Evolutionary conservation across 1,284 basidiomycete genomes (phyloP), one percentile per base, ranked within the genome.

Genomic region (Peniophora sp.): DNA sequence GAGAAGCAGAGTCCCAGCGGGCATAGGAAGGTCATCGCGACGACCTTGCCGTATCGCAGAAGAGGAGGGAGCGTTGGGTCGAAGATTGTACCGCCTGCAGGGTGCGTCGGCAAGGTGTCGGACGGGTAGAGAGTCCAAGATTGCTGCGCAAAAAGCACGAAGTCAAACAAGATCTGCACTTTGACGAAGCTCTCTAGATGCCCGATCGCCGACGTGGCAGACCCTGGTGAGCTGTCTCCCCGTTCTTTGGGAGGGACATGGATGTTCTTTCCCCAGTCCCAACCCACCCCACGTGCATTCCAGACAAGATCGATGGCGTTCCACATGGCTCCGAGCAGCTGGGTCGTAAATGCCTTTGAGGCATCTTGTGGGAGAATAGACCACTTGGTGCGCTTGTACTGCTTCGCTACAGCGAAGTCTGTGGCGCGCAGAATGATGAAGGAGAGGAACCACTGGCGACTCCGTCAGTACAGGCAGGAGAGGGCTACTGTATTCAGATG

Each of bases 1-100:
- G 48, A 9, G 25, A 36, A 23, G n/a, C 48, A 50, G 11, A 49
- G 27, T n/a, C 34, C 49, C 38, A 53, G 17, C 23, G 27, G 27
- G 19, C 45, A 49, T 22, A 52, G 19, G 19, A 50, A 19, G 6
- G 49, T 45, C 5, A 38, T 49, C 2, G 47, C 6, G 3, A 22
- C 46, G 2, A 32, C 51, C 17, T 34, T 16, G 19, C 14, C 44
- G 22, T 8, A 16, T 41, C 35, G 44, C 9, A 36, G 25, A 2
- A 35, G 16, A 16, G 25, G 24, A 19, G 48, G 35, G 12, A 56
- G 36, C 14, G 41, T 48, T 8, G 50, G 47, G 48, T 57, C 48
- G 48, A 54, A 51, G 49, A 52, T 22, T 20, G 47, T 43, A 20
- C 48, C 52, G 39, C 51, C 38, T 32, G 41, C 34, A 10, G 24